Evolutionary conservation across 805 yeast species (phyloP).

Genomic region (Priceomyces carsonii): DNA sequence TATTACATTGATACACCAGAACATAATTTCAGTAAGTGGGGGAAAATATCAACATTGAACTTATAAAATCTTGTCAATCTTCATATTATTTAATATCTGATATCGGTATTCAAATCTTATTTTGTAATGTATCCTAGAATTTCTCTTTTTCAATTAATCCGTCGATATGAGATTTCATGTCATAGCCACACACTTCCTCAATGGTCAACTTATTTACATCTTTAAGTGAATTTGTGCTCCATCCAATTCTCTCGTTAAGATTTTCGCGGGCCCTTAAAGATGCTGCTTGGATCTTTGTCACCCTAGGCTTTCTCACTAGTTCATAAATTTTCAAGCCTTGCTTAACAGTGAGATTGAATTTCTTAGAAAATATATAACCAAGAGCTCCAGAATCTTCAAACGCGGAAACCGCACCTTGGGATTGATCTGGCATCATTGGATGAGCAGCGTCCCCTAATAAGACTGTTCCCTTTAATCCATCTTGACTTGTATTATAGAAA

Average conservation of each 20-base stretch:
- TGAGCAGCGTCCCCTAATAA: slow-evolving; percentile 26
- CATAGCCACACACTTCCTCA: slow-evolving; percentile 31
- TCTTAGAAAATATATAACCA: slow-evolving; percentile 25
- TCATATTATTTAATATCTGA: too few relatives aligned
- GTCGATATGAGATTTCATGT: slow-evolving; percentile 25
- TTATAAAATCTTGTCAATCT: too few relatives aligned
- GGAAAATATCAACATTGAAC: too few relatives aligned
- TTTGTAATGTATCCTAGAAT: too few relatives aligned
- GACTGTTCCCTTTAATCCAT: slow-evolving; percentile 17
- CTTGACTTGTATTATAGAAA: slow-evolving; percentile 20
- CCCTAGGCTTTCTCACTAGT: slow-evolving; percentile 26
- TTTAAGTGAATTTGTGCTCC: slow-evolving; percentile 20
- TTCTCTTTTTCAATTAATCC: slow-evolving; percentile 10
- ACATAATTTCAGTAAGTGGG: too few relatives aligned
- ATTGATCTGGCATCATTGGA: slow-evolving; percentile 22
- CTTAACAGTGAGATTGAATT: slow-evolving; percentile 19
- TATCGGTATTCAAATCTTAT: too few relatives aligned
- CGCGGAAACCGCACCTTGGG: slow-evolving; percentile 24
- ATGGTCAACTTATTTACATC: slow-evolving; percentile 22
- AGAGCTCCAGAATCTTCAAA: slow-evolving; percentile 22
- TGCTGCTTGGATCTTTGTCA: slow-evolving; percentile 29
- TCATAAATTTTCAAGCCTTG: slow-evolving; percentile 23
- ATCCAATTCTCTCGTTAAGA: slow-evolving; percentile 30
- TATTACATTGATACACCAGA: too few relatives aligned
- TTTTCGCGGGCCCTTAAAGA: slow-evolving; percentile 31